Conservation (phyloP, 805 yeast genomes). For the Candida awuae region DNA sequence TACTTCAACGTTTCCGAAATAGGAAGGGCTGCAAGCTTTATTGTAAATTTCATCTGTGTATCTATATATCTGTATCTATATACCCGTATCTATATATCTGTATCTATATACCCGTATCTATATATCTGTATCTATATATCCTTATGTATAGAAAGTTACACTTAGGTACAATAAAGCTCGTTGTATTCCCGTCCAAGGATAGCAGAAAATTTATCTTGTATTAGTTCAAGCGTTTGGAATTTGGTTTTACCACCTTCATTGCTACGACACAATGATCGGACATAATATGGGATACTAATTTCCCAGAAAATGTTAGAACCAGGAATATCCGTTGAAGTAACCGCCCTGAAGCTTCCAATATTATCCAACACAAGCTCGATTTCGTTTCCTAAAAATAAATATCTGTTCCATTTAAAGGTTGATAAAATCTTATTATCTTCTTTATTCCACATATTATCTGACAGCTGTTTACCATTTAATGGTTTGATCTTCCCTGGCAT, state of each 20-base stretch:
- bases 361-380: slow-evolving; percentile 8
- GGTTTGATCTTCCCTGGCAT: slow-evolving; percentile 2
- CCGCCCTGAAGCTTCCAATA: slow-evolving; percentile 3
- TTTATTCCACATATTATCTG: not conserved
- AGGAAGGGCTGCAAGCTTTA: too few species aligned
- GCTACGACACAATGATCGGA: not conserved
- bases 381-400: not conserved
- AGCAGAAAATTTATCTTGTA: not conserved
- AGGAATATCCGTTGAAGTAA: not conserved
- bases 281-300: slow-evolving; percentile 1
- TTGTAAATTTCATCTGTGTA: not conserved
- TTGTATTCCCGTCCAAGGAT: not conserved
- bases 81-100: too few species aligned
- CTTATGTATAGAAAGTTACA: too few species aligned
- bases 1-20: too few species aligned
- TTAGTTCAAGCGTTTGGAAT: not conserved
- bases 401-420: slow-evolving; percentile 4
- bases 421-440: not conserved
- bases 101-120: too few species aligned
- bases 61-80: too few species aligned
- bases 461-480: not conserved
- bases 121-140: too few species aligned
- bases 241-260: not conserved
- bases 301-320: slow-evolving; percentile 5
- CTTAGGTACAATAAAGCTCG: too few species aligned